Evolutionary conservation across 495 filamentous ascomycete genomes (phyloP), one percentile per base, ranked within the genome.

Genomic region (Choiromyces venosus): DNA sequence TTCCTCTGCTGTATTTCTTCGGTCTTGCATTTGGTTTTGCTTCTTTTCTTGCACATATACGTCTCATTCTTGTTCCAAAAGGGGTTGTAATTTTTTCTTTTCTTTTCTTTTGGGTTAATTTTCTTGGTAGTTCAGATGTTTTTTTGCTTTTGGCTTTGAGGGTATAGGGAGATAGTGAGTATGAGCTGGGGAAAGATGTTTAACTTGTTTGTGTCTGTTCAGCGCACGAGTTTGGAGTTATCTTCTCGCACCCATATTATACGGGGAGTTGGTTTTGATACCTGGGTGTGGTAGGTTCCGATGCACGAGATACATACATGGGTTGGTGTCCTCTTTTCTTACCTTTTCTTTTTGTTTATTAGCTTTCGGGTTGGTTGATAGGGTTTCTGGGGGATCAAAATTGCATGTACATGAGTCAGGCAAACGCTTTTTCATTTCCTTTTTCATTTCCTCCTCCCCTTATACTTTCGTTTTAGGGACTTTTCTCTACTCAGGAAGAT

Each of bases 81-180:
- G 33, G 52, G 75, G 74, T 77, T 77, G 75, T 77, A 77, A 77
- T 77, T 77, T 76, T 73, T 73, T 66, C 40, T 61, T 73, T 77
- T 76, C 71, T 77, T 68, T 76, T 10, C 52, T 61, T 33, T 33
- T 61, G 52, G 52, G 52, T 33, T 61, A 33, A 61, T 61, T 61
- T 61, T 61, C 44, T 61, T 61, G 52, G 25, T 61, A 29, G 76
- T 73, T 65, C 67, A 25, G 56, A 25, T 75, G 64, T 66, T 38
- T 72, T 71, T 76, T 69, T 71, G 46, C 72, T 69, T 65, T 71
- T 44, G 71, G 66, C 65, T 74, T 68, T 44, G 61, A 35, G 75
- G 40, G 18, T 72, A 64, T 69, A 69, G 66, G 42, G 21, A 38
- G 71, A 76, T 72, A 61, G 68, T 37, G 73, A 71, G 73, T 67